These are phyloP conservation scores for Dimocarpus longan DNA, from an alignment of 345 rosid genomes.

Conservation along the genomic window DNA sequence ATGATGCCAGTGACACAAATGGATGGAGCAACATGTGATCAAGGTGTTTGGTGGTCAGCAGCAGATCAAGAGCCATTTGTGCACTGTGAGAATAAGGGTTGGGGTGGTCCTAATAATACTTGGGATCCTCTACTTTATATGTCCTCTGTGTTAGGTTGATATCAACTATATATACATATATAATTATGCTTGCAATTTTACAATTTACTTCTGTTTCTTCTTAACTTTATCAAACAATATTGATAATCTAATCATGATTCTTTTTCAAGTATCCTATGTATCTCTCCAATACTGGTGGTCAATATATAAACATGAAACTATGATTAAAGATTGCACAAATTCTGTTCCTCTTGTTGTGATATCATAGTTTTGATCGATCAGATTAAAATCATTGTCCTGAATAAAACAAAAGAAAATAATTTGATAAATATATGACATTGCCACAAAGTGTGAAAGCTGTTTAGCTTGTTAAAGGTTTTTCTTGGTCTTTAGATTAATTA, in stretches of 20 bases:
- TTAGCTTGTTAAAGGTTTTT: too few species aligned
- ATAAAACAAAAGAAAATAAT: too few species aligned
- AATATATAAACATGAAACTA: background rate
- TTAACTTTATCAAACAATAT: background rate
- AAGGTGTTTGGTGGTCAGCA: constrained; percentile 28
- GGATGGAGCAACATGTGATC: constrained; percentile 25
- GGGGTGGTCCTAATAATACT: constrained; percentile 22
- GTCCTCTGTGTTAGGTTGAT: constrained; percentile 42
- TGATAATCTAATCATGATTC: constrained; percentile 17
- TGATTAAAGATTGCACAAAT: background rate
- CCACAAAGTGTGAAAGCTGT: too few species aligned
- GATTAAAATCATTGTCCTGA: too few species aligned
- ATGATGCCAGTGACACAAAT: constrained; percentile 29
- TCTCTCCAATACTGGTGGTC: background rate
- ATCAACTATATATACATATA: background rate
- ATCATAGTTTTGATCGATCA: too few species aligned
- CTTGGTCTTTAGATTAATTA: too few species aligned
- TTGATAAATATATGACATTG: too few species aligned
- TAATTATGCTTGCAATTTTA: background rate
- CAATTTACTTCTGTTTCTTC: background rate
- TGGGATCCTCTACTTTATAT: constrained; percentile 53
- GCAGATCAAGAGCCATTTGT: constrained; percentile 35
- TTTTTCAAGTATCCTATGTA: constrained; percentile 9
- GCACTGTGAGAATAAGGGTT: constrained; percentile 32
- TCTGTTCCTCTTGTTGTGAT: too few species aligned